Evolutionary conservation across 2,329 filamentous ascomycete species (phyloP).

Genomic region (Scedosporium apiospermum): DNA sequence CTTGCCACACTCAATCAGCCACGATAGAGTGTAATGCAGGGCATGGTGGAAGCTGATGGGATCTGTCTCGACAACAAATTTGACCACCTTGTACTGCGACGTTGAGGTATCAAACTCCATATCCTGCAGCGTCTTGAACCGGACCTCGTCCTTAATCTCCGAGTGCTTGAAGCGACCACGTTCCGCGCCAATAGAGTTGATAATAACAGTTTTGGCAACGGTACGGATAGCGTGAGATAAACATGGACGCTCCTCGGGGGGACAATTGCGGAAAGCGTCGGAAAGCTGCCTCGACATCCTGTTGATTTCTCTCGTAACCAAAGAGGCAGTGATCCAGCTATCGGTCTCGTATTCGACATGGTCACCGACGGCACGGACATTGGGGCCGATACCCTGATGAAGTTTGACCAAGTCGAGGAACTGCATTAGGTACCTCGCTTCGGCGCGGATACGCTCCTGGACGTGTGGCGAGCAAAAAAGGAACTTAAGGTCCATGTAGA

Average conservation of each 20-base stretch:
- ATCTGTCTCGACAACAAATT: constrained; percentile 80
- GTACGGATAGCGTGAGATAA: constrained; percentile 64
- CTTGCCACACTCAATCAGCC: constrained; percentile 86
- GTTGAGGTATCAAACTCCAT: constrained; percentile 67
- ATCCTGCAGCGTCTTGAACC: constrained; percentile 67
- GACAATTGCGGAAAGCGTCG: constrained; percentile 68
- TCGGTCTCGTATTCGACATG: constrained; percentile 98
- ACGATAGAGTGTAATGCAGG: constrained; percentile 90
- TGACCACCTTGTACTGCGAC: constrained; percentile 60
- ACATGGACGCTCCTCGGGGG: constrained; percentile 52
- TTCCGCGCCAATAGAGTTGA: constrained; percentile 86
- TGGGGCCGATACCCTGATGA: constrained; percentile 94
- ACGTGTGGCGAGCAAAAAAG: constrained; percentile 83
- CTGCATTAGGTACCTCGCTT: constrained; percentile 82
- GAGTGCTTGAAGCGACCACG: constrained; percentile 73
- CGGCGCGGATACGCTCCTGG: constrained; percentile 70
- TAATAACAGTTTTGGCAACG: constrained; percentile 72
- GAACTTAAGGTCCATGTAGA: constrained; percentile 90
- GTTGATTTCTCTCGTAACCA: constrained; percentile 93
- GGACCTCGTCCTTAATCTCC: constrained; percentile 79
- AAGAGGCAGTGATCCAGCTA: constrained; percentile 91
- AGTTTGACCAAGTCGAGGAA: constrained; percentile 94
- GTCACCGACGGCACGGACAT: constrained; percentile 79
- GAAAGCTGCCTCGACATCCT: constrained; percentile 80
- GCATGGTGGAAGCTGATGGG: constrained; percentile 96